Percentiles rank a stretch among this genome's conserved stretches.
Conservation (phyloP, 2,329 filamentous ascomycete genomes). For the Phialophora expanda region DNA sequence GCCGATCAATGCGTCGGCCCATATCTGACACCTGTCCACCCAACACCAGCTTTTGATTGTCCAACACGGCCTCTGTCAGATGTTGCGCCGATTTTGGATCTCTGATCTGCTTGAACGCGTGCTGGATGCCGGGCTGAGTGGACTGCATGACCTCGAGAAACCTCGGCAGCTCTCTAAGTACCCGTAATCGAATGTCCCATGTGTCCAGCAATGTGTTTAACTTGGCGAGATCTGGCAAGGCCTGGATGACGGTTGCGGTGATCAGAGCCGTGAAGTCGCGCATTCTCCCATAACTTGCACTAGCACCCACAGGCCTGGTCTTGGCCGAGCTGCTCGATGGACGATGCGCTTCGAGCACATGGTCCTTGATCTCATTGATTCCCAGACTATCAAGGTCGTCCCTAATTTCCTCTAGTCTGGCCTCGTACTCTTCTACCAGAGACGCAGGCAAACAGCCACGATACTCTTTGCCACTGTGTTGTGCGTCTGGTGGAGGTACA, state of each 20-base stretch:
- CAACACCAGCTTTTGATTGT: slow-evolving; percentile 59
- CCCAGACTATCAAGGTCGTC: slow-evolving; percentile 52
- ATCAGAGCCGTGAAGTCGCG: slow-evolving; percentile 90
- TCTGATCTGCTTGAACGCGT: slow-evolving; percentile 43
- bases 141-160: slow-evolving; percentile 68
- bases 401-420: slow-evolving; percentile 73
- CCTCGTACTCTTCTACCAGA: slow-evolving; percentile 71
- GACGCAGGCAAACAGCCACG: slow-evolving; percentile 72
- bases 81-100: slow-evolving; percentile 29
- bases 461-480: slow-evolving; percentile 52
- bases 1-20: slow-evolving; percentile 76
- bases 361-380: slow-evolving; percentile 80
- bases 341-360: slow-evolving; percentile 78
- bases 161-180: slow-evolving; percentile 74
- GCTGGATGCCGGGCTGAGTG: slow-evolving; percentile 45
- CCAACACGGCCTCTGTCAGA: slow-evolving; percentile 48
- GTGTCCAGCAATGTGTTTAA: slow-evolving; percentile 73
- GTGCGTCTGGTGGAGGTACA: slow-evolving; percentile 38
- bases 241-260: slow-evolving; percentile 88
- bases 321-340: slow-evolving; percentile 53
- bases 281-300: slow-evolving; percentile 68
- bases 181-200: slow-evolving; percentile 77
- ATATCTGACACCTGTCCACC: slow-evolving; percentile 71
- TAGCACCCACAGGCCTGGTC: slow-evolving; percentile 48
- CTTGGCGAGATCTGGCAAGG: slow-evolving; percentile 78